Evolutionary conservation across 192 early-diverging fungal genomes (phyloP).

Genomic region (Allomyces arbusculus): DNA sequence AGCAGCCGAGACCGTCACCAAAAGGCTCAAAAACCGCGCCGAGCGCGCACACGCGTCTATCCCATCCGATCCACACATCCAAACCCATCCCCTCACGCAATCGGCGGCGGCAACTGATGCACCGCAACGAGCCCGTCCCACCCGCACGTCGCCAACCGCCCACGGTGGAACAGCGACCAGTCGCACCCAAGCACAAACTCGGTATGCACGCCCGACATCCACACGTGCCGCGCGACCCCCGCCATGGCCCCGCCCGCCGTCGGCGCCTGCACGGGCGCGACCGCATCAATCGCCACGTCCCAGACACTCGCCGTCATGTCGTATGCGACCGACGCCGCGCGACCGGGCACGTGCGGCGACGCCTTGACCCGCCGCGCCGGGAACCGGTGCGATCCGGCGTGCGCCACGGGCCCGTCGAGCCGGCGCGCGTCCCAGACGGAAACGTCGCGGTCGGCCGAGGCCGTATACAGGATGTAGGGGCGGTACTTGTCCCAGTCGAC

Average conservation of each 20-base stretch:
- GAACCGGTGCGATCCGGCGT: conserved; percentile 73
- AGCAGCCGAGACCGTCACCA: too few relatives aligned
- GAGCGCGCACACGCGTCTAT: too few relatives aligned
- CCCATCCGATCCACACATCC: not conserved
- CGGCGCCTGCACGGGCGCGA: not conserved
- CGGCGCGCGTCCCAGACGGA: conserved; percentile 82
- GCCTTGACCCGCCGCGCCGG: conserved; percentile 81
- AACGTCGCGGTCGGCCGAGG: conserved; percentile 68
- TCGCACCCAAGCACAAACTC: conserved; percentile 96
- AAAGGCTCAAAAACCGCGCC: too few relatives aligned
- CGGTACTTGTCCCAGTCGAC: conserved; percentile 97
- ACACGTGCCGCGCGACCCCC: conserved; percentile 17
- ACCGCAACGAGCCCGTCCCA: conserved; percentile 86
- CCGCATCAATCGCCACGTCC: conserved; percentile 32
- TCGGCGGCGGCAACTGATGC: not conserved
- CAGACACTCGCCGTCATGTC: conserved; percentile 94
- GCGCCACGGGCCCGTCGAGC: conserved; percentile 45
- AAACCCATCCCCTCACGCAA: not conserved
- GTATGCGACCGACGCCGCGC: conserved; percentile 69
- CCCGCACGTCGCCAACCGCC: conserved; percentile 74
- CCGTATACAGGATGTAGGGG: conserved; percentile 61
- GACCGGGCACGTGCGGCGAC: conserved; percentile 64
- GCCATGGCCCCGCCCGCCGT: conserved; percentile 12
- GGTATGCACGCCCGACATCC: conserved; percentile 64
- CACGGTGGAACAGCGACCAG: conserved; percentile 70